These are phyloP conservation scores for Trichoderma sp. DNA, from an alignment of 2,329 filamentous ascomycete species.

Conservation along the genomic window DNA sequence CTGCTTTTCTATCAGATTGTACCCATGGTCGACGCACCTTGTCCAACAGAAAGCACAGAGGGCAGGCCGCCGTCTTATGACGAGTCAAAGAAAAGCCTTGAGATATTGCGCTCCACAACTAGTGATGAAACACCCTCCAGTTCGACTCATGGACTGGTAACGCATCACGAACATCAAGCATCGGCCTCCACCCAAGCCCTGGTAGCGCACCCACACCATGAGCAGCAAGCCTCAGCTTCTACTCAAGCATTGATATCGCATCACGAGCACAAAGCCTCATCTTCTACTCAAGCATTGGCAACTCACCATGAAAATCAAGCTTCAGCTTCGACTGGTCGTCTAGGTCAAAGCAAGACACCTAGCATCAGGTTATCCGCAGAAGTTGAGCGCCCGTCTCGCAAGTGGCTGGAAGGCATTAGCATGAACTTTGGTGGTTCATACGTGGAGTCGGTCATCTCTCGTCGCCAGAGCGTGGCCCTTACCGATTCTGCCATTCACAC, in stretches of 20 bases:
- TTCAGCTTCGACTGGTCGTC: slow-evolving; percentile 26
- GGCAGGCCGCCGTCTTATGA: slow-evolving; percentile 61
- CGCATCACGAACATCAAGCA: slow-evolving; percentile 31
- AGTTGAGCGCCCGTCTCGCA: slow-evolving; percentile 49
- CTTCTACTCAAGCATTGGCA: neutral
- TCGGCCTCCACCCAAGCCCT: slow-evolving; percentile 24
- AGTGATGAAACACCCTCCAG: slow-evolving; percentile 24
- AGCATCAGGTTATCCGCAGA: slow-evolving; percentile 60
- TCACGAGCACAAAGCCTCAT: neutral
- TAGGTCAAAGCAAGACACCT: slow-evolving; percentile 41
- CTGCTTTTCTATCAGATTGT: slow-evolving; percentile 94
- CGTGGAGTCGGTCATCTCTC: slow-evolving; percentile 39
- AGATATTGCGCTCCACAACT: slow-evolving; percentile 30
- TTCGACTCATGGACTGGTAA: neutral
- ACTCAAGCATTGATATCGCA: neutral
- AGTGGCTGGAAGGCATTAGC: slow-evolving; percentile 44
- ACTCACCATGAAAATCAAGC: slow-evolving; percentile 31
- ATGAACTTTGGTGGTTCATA: slow-evolving; percentile 34
- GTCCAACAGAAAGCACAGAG: slow-evolving; percentile 48
- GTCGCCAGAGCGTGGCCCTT: slow-evolving; percentile 54
- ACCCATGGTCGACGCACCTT: slow-evolving; percentile 72
- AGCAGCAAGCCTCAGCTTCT: slow-evolving; percentile 30
- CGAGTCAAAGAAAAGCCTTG: slow-evolving; percentile 49
- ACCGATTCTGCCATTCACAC: slow-evolving; percentile 49
- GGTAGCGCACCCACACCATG: slow-evolving; percentile 24